Conservation (phyloP, 2,329 filamentous ascomycete species). For the Arthroderma sp. region DNA sequence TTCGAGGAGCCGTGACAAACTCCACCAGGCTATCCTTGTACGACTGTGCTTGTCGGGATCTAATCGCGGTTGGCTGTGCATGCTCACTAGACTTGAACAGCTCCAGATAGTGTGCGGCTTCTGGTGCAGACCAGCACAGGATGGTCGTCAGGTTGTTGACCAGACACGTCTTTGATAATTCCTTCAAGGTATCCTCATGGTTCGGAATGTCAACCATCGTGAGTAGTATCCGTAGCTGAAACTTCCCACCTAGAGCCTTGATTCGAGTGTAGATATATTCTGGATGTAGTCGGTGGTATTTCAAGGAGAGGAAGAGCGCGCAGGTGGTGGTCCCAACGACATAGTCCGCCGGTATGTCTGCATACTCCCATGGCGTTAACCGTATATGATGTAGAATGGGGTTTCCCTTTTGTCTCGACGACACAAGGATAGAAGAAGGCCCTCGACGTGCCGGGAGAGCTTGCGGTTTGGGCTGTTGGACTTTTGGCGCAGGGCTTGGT, state of each 20-base stretch:
- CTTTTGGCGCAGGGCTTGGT: conserved; percentile 35
- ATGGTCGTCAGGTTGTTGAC: conserved; percentile 89
- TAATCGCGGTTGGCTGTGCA: conserved; percentile 68
- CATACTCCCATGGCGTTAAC: conserved; percentile 86
- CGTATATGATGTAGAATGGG: conserved; percentile 75
- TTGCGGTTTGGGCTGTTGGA: conserved; percentile 82
- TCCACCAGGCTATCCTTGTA: conserved; percentile 83
- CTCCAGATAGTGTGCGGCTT: conserved; percentile 87
- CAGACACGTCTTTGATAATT: conserved; percentile 81
- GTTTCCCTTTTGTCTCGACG: conserved; percentile 86
- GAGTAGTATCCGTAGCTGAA: conserved; percentile 73
- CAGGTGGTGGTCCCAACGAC: conserved; percentile 78
- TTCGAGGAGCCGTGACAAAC: conserved; percentile 80
- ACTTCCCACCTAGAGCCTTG: conserved; percentile 69
- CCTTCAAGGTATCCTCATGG: conserved; percentile 78
- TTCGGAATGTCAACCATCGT: conserved; percentile 92
- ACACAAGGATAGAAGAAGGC: conserved; percentile 75
- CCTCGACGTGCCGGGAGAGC: conserved; percentile 55
- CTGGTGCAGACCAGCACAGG: conserved; percentile 85
- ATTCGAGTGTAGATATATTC: conserved; percentile 97
- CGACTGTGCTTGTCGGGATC: conserved; percentile 67
- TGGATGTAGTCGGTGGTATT: conserved; percentile 93
- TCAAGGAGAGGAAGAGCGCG: conserved; percentile 82
- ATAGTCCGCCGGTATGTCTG: conserved; percentile 91
- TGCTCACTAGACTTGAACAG: conserved; percentile 92